Evolutionary conservation across 1,139 yeast genomes (phyloP).

Genomic region (Kurtzmaniella quercitrusa): DNA sequence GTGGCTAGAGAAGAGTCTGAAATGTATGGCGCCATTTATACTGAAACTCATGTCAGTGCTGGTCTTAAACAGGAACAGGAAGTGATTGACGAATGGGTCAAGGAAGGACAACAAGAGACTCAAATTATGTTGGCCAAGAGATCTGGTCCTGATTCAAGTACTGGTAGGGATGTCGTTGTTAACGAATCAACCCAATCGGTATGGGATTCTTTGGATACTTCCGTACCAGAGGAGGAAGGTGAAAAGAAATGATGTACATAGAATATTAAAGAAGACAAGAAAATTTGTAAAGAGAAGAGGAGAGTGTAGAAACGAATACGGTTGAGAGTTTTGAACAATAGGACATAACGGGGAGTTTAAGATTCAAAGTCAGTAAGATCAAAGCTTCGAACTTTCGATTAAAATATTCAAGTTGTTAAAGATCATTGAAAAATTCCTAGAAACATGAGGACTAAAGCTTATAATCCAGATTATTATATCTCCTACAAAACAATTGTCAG

Average conservation of each 20-base stretch:
- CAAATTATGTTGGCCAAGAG: slow-evolving; percentile 40
- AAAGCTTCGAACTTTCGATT: too few relatives aligned
- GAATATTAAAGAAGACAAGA: slow-evolving; percentile 1
- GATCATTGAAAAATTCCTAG: too few relatives aligned
- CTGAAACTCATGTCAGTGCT: slow-evolving; percentile 55
- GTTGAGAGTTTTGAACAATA: too few relatives aligned
- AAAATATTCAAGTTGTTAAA: too few relatives aligned
- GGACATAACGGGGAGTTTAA: too few relatives aligned
- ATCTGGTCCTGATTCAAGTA: slow-evolving; percentile 23
- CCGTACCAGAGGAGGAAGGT: slow-evolving; percentile 28
- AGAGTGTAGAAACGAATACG: neutral
- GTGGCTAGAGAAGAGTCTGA: slow-evolving; percentile 80
- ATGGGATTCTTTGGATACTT: slow-evolving; percentile 7
- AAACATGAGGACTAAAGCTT: too few relatives aligned
- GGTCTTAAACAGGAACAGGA: slow-evolving; percentile 73
- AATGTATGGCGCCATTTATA: slow-evolving; percentile 80
- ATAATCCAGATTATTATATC: too few relatives aligned
- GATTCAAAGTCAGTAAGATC: too few relatives aligned
- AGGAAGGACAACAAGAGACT: slow-evolving; percentile 61
- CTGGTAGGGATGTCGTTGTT: slow-evolving; percentile 18
- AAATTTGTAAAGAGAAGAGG: neutral
- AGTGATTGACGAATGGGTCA: slow-evolving; percentile 69
- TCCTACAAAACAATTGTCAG: too few relatives aligned
- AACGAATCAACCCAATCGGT: slow-evolving; percentile 8
- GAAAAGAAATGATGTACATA: slow-evolving; percentile 7